Percentiles rank a stretch among this genome's conserved stretches.
Evolutionary conservation across 2,329 filamentous ascomycete genomes (phyloP).

Genomic region (Pseudogymnoascus sp.): DNA sequence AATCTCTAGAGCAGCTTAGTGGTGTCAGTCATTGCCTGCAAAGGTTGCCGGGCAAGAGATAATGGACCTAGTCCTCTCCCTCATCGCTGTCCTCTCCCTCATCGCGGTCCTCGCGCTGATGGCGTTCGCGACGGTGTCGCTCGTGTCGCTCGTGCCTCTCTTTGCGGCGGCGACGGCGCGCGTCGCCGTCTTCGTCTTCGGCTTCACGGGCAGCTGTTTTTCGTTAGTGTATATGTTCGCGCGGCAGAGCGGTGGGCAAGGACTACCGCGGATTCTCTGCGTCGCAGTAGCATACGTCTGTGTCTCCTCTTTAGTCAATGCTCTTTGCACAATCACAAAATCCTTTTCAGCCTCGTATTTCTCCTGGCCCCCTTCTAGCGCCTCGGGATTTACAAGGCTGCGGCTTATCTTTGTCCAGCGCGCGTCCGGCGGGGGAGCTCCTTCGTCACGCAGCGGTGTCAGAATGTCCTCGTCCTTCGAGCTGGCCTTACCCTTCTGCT

Average conservation of each 20-base stretch:
- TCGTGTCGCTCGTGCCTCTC: too few species aligned
- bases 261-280: slow-evolving; percentile 71
- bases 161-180: too few species aligned
- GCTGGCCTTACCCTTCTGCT: too few species aligned
- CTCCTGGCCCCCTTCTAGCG: slow-evolving; percentile 75
- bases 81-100: too few species aligned
- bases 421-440: slow-evolving; percentile 52
- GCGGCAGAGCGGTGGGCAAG: too few species aligned
- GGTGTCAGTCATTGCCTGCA: not conserved
- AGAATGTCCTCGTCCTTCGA: too few species aligned
- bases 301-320: slow-evolving; percentile 82
- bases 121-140: too few species aligned
- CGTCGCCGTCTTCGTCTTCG: too few species aligned
- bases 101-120: too few species aligned
- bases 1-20: too few species aligned
- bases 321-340: slow-evolving; percentile 85
- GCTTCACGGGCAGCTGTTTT: too few species aligned
- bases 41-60: not conserved
- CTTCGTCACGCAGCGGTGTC: not conserved
- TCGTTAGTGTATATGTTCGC: too few species aligned
- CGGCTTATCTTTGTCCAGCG: slow-evolving; percentile 92
- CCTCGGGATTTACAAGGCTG: slow-evolving; percentile 80
- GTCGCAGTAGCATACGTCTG: slow-evolving; percentile 78
- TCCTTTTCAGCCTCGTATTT: slow-evolving; percentile 83
- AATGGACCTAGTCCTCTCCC: slow-evolving; percentile 42